phyloP scores from a whole-genome alignment of 2,329 filamentous ascomycete genomes.

The Aspergillus sergii region DNA sequence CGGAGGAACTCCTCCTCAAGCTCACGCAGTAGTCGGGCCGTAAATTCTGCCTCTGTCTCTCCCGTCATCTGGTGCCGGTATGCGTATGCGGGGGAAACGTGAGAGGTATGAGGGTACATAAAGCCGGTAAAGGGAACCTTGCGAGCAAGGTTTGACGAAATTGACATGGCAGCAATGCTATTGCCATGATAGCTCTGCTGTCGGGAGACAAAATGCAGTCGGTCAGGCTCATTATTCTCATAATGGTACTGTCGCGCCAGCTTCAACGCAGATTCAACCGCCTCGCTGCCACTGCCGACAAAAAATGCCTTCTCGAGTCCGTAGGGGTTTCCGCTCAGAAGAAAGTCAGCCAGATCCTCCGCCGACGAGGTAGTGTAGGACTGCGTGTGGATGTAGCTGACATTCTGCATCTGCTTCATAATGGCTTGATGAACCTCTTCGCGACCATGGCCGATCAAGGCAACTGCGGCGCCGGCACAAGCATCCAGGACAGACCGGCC shows the following conservation, averaged over 20 bases:
- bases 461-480: conserved; percentile 2
- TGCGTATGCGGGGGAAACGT: conserved; percentile 3
- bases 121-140: conserved; percentile 2
- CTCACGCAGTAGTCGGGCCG: not conserved
- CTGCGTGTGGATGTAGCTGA: conserved; percentile 6
- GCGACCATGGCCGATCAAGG: not conserved
- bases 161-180: conserved; percentile 3
- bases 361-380: conserved; percentile 5
- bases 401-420: conserved; percentile 1
- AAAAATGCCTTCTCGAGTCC: conserved; percentile 8
- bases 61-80: not conserved
- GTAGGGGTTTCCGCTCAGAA: not conserved
- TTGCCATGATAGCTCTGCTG: conserved; percentile 10
- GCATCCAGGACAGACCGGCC: conserved; percentile 6
- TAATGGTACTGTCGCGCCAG: conserved; percentile 6
- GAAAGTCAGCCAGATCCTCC: not conserved
- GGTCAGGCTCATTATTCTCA: conserved; percentile 1
- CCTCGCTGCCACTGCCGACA: conserved; percentile 7
- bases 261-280: conserved; percentile 5
- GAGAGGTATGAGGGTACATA: not conserved
- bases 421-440: conserved; percentile 6
- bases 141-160: not conserved
- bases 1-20: conserved; percentile 6
- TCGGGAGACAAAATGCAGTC: not conserved
- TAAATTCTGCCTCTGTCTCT: conserved; percentile 1